Evolutionary conservation across 345 rosid genomes (phyloP), one percentile per base, ranked within the genome.

Genomic region (Eucalyptus cloeziana): DNA sequence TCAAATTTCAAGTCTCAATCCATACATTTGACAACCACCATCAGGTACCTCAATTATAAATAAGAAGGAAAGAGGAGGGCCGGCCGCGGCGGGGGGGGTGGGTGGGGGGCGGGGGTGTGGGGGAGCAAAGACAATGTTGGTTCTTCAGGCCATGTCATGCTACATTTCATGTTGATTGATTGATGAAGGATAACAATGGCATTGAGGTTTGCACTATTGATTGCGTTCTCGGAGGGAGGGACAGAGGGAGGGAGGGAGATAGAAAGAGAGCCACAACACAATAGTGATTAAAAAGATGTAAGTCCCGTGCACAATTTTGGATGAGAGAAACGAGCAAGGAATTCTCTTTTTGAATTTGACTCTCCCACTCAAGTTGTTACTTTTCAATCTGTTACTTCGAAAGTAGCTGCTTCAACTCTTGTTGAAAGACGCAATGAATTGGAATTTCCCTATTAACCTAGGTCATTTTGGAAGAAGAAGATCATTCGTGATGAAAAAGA

Each of bases 401-500:
- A 64, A 64, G 3, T 64, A 64, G 40, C 21, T 64, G 0, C 76
- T 64, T n/a, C 37, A n/a, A 13, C 40, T 14, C 33, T 0, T 0
- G 3, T 31, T 16, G 17, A 64, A 64, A n/a, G 76, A 64, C 2
- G 1, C 37, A 64, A 64, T 7, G 40, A 64, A n/a, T n/a, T 31
- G 7, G 80, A 31, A 4, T 69, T 69, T 31, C 7, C 13, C 43
- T 69, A 33, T 31, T 31, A 33, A 31, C 37, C 80, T 21, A 31
- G 11, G 11, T 67, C 43, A 67, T 14, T 31, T 31, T 15, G 21
- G 79, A 27, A 0, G n/a, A 25, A 25, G 67, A 25, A 60, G 62
- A 62, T 62, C 69, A 62, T n/a, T 64, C 16, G 30, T 30, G 71
- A 62, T 30, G 71, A 30, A 62, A 30, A 2, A 21, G 33, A 33